phyloP scores from a whole-genome alignment of 768 basidiomycete species.

The Plicaturopsis crispa region DNA sequence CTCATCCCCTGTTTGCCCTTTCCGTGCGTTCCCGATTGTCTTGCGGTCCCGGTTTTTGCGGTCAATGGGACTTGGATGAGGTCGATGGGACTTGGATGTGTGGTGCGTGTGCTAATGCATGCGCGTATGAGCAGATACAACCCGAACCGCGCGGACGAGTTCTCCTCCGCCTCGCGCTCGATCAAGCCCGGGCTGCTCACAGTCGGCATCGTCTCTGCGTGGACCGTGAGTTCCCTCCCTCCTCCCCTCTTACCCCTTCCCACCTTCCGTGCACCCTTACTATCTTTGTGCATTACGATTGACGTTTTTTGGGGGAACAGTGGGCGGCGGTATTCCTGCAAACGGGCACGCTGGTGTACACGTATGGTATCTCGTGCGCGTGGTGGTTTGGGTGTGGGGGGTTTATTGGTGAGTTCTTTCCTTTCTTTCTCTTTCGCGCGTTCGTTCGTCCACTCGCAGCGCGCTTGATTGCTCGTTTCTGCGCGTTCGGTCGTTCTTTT shows the following conservation, averaged over 20 bases:
- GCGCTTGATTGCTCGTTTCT: conserved; percentile 33
- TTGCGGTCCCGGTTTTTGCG: no score
- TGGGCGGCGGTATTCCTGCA: conserved; percentile 26
- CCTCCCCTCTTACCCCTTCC: neutral
- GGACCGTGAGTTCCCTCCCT: no score
- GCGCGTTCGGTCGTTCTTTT: no score
- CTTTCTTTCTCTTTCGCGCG: no score
- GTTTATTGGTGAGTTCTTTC: no score
- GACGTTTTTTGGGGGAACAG: conserved; percentile 27
- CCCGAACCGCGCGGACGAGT: conserved; percentile 24
- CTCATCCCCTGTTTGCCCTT: no score
- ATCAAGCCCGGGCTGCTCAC: conserved; percentile 25
- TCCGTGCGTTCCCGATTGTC: no score
- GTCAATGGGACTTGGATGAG: no score
- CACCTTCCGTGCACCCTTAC: conserved; percentile 11
- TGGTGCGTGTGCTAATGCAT: no score
- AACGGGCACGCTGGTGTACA: conserved; percentile 13
- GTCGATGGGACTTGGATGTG: no score
- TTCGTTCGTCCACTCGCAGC: no score
- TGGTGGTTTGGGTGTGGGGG: conserved; percentile 27
- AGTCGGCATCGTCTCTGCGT: conserved; percentile 21
- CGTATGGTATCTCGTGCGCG: neutral
- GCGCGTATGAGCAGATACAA: no score
- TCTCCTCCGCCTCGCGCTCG: conserved; percentile 8
- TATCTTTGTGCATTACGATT: conserved; percentile 33